A percentile compares a stretch with the other conserved stretches of the same genome.
These are phyloP conservation scores for Phytophthora tubulina DNA, from an alignment of 352 stramenopile species.

Conservation along the genomic window DNA sequence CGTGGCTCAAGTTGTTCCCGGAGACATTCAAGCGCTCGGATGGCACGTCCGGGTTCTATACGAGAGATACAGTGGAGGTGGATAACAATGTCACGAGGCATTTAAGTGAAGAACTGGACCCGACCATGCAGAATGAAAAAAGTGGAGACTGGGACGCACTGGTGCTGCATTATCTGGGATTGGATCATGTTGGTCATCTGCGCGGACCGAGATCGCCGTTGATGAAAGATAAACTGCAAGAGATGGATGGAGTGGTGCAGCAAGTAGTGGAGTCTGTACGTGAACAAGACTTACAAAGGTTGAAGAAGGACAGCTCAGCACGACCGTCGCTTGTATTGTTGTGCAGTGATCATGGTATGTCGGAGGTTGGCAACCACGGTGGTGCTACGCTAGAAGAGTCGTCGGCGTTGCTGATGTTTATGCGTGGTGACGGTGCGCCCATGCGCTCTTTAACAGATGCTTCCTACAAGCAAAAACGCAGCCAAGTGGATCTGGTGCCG, in stretches of 20 bases:
- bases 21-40: slow-evolving; percentile 74
- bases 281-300: slow-evolving; percentile 60
- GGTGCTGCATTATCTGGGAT: slow-evolving; percentile 88
- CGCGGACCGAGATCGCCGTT: slow-evolving; percentile 77
- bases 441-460: slow-evolving; percentile 6
- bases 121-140: slow-evolving; percentile 63
- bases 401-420: slow-evolving; percentile 84
- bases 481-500: slow-evolving; percentile 88
- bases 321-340: slow-evolving; percentile 77
- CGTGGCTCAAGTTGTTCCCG: slow-evolving; percentile 91
- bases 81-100: slow-evolving; percentile 90
- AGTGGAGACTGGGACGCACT: slow-evolving; percentile 87
- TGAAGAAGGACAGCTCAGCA: slow-evolving; percentile 24
- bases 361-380: slow-evolving; percentile 89
- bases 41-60: slow-evolving; percentile 90
- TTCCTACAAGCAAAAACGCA: slow-evolving; percentile 38
- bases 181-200: slow-evolving; percentile 90
- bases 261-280: slow-evolving; percentile 66
- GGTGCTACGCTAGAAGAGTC: slow-evolving; percentile 87
- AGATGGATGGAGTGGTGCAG: slow-evolving; percentile 86
- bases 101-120: slow-evolving; percentile 85
- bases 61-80: slow-evolving; percentile 87
- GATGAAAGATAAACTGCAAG: slow-evolving; percentile 83
- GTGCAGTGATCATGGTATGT: slow-evolving; percentile 92
- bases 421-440: slow-evolving; percentile 54